Percentiles rank a stretch among this genome's conserved stretches.
These are phyloP conservation scores for Bipolaris victoriae DNA, from an alignment of 2,329 filamentous ascomycete genomes.

Conservation along the genomic window DNA sequence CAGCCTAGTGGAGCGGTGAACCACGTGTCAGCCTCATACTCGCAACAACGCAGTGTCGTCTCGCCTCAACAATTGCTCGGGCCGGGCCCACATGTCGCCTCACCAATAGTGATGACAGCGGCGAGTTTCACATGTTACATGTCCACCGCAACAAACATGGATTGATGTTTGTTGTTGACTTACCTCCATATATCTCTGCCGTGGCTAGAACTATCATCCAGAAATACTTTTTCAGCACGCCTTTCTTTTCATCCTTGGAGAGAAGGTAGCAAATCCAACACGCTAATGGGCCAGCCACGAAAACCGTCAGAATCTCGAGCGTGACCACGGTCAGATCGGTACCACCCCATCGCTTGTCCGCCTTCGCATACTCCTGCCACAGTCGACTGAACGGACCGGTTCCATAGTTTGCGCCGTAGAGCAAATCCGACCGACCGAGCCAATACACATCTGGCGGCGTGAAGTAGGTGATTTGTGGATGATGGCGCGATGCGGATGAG, in stretches of 20 bases:
- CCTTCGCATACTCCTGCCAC: conserved; percentile 71
- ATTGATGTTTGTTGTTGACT: conserved; percentile 27
- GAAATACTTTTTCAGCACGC: conserved; percentile 54
- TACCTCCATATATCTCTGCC: conserved; percentile 67
- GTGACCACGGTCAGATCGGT: conserved; percentile 65
- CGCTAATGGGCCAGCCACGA: conserved; percentile 64
- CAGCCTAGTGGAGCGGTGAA: conserved; percentile 53
- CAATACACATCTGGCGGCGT: conserved; percentile 59
- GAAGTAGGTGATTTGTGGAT: conserved; percentile 46
- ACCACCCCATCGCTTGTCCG: conserved; percentile 65
- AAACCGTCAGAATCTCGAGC: conserved; percentile 66
- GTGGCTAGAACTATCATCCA: conserved; percentile 65
- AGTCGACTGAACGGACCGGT: conserved; percentile 59
- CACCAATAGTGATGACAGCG: conserved; percentile 17
- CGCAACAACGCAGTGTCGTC: conserved; percentile 25
- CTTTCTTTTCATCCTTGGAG: conserved; percentile 48
- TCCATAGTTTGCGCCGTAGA: conserved; percentile 67
- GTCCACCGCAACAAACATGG: not conserved
- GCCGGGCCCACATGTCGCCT: conserved; percentile 30
- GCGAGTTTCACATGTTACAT: conserved; percentile 12
- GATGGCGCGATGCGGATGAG: conserved; percentile 33
- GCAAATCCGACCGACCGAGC: conserved; percentile 58
- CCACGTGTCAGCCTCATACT: conserved; percentile 47
- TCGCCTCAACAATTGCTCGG: conserved; percentile 25
- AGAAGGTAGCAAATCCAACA: conserved; percentile 63